These are phyloP conservation scores for Fraxinus americana DNA, from an alignment of 257 asterid species.

Conservation along the genomic window DNA sequence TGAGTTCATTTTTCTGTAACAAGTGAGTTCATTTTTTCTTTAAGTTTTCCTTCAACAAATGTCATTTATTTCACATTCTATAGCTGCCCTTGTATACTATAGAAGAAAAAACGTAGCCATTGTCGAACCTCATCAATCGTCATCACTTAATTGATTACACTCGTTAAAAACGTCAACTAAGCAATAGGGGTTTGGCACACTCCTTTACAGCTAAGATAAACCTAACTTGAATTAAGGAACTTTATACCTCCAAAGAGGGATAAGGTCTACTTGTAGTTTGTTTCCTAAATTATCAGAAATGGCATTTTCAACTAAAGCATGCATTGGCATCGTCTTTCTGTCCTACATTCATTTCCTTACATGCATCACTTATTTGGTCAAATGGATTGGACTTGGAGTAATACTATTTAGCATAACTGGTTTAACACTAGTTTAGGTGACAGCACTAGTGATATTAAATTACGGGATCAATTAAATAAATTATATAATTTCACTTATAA, in stretches of 20 bases:
- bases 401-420: no score
- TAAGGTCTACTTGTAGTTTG: background rate
- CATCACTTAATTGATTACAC: background rate
- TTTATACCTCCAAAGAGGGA: background rate
- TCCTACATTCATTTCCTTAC: background rate
- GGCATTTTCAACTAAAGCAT: background rate
- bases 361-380: background rate
- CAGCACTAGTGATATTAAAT: no score
- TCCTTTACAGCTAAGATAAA: background rate
- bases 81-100: background rate
- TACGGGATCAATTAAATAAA: no score
- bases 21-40: slow-evolving; percentile 42
- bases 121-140: background rate
- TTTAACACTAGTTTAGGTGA: no score
- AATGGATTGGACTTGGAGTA: no score
- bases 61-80: background rate
- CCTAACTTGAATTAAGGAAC: background rate
- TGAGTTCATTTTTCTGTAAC: slow-evolving; percentile 53
- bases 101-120: background rate
- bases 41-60: background rate
- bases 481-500: no score
- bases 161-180: background rate
- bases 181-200: background rate
- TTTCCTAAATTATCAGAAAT: background rate
- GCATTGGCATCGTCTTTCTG: background rate